Evolutionary conservation across 495 filamentous ascomycete genomes (phyloP), one percentile per base, ranked within the genome.

Genomic region (Achaetomiella virescens): DNA sequence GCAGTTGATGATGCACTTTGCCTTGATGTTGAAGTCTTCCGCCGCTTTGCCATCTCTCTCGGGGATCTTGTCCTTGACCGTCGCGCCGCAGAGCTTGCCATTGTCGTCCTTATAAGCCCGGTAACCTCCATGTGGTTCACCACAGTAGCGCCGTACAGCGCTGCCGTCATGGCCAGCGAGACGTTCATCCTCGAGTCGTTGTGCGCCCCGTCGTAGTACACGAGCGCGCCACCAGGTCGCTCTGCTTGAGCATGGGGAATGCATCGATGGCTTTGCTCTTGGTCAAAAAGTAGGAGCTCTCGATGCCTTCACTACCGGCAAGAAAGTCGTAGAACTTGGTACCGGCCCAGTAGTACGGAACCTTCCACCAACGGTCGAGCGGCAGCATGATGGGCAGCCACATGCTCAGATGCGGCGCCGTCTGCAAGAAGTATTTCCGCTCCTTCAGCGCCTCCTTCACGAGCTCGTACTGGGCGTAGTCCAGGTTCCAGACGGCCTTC

Each of bases 111-210:
- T 97, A 85, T 78, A 41, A 98, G 75, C 22, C 81, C 79, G 1
- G 84, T 95, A 50, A 97, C 91, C 72, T 97, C 90, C 64, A 92
- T 72, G 70, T 98, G 90, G 68, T 96, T 97, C 46, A 95, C 86
- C 18, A 98, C 85, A 3, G 92, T 97, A 42, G 85, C 82, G 42
- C 93, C 93, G 64, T 96, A 97, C 31, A 97, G 77, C 1, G 93
- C 93, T 12, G 91, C 92, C 18, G 93, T 98, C 86, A 96, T 92
- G 10, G 88, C 92, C 44, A 97, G 75, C 8, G 91, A 95, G 38
- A 97, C 90, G 62, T 98, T 98, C 93, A 98, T 98, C 48, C 93
- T 82, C 22, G 93, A 97, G 70, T 98, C 93, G 66, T 97, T 98
- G 75, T 98, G 93, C 2, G 91, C 91, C 60, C 93, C 93, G 74